Evolutionary conservation across 768 basidiomycete species (phyloP).

Genomic region (Russula sp.): DNA sequence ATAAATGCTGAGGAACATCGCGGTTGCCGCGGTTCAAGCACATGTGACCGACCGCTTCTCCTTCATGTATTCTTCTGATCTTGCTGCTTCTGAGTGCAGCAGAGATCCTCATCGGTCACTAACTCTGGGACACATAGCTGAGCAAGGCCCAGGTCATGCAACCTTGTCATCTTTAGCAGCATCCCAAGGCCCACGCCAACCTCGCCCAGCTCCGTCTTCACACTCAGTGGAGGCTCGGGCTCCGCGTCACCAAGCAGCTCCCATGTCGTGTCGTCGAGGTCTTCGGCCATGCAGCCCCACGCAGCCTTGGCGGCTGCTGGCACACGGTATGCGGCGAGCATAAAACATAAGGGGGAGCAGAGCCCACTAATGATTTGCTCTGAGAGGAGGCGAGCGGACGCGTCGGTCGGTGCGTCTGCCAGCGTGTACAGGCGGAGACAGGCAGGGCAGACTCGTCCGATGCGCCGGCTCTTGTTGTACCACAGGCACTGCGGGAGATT

Average conservation of each 20-base stretch:
- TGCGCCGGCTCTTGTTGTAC: slow-evolving; percentile 78
- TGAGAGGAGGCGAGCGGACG: slow-evolving; percentile 39
- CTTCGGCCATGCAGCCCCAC: slow-evolving; percentile 64
- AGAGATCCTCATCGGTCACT: slow-evolving; percentile 20
- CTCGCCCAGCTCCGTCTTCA: slow-evolving; percentile 28
- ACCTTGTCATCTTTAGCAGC: slow-evolving; percentile 69
- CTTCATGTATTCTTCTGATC: background rate
- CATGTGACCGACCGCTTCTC: background rate
- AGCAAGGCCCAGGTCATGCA: slow-evolving; percentile 66
- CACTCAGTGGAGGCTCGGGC: slow-evolving; percentile 23
- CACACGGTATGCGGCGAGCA: slow-evolving; percentile 61
- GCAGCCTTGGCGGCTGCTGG: slow-evolving; percentile 56
- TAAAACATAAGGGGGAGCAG: slow-evolving; percentile 74
- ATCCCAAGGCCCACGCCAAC: slow-evolving; percentile 46
- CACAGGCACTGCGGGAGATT: slow-evolving; percentile 44
- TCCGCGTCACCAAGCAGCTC: slow-evolving; percentile 42
- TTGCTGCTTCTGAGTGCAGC: background rate
- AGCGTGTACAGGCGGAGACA: slow-evolving; percentile 68
- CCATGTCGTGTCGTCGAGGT: slow-evolving; percentile 66
- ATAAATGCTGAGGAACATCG: background rate
- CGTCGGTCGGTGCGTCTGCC: slow-evolving; percentile 57
- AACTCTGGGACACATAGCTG: slow-evolving; percentile 43
- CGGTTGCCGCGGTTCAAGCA: too few species aligned
- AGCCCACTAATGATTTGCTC: slow-evolving; percentile 75
- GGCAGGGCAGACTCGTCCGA: slow-evolving; percentile 68